phyloP scores from a whole-genome alignment of 345 rosid species.

The Murraya koenigii region DNA sequence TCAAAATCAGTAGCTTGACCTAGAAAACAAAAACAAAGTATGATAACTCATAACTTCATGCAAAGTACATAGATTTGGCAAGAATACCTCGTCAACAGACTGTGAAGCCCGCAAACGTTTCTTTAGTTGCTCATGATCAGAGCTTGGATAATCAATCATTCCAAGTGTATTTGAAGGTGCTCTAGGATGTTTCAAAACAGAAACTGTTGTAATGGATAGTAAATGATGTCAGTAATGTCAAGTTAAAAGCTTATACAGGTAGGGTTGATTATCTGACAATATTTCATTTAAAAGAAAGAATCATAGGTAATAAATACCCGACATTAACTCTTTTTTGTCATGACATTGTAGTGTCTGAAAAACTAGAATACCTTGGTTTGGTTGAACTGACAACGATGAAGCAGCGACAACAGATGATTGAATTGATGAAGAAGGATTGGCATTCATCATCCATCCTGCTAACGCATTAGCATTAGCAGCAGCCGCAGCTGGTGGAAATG shows the following conservation, averaged over 20 bases:
- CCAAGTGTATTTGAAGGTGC: constrained; percentile 48
- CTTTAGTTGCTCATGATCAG: constrained; percentile 59
- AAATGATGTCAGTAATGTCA: background rate
- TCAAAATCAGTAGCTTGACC: background rate
- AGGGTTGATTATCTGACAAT: background rate
- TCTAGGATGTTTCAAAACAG: constrained; percentile 53
- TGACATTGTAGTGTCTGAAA: background rate
- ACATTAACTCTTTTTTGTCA: background rate
- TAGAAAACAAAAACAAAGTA: constrained; percentile 8
- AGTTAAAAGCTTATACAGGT: constrained; percentile 1
- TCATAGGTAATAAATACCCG: background rate
- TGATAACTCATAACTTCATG: background rate
- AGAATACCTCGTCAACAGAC: constrained; percentile 63
- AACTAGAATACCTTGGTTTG: constrained; percentile 48
- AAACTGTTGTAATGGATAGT: constrained; percentile 26
- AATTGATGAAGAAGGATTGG: constrained; percentile 71
- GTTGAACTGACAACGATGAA: constrained; percentile 49
- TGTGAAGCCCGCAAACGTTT: constrained; percentile 58
- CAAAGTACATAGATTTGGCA: background rate
- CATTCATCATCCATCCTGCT: constrained; percentile 72
- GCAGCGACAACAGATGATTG: constrained; percentile 64
- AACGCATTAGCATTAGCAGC: constrained; percentile 64
- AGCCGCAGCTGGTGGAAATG: constrained; percentile 59
- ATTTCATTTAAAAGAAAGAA: background rate
- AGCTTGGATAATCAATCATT: constrained; percentile 54